Evolutionary conservation across 2,329 filamentous ascomycete genomes (phyloP), one percentile per base, ranked within the genome.

Genomic region (Ophiostoma sp.): DNA sequence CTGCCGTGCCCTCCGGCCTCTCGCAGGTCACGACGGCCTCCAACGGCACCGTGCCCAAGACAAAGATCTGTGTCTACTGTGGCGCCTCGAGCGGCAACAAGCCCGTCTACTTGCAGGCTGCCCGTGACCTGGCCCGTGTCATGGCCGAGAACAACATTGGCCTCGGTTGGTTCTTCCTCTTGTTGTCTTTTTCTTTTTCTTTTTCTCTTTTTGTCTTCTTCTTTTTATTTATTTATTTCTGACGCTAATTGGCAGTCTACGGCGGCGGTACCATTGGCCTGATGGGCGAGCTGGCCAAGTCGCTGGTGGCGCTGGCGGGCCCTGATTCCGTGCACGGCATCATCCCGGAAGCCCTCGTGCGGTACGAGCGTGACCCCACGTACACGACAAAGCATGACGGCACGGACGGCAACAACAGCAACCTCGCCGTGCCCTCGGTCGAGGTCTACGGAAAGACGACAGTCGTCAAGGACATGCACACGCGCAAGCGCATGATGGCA

Each of bases 391-490:
- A 27, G 27, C 27, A 27, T 27, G 27, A 27, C 27, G 27, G 27
- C 27, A 11, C 18, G 38, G 36, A 36, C 16, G n/a, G 38, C 16
- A 41, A 49, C n/a, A 7, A 9, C 41, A 42, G n/a, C 45, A 66
- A 38, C 47, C 83, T 88, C 66, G 80, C 84, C 11, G 79, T 90
- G 8, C 87, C 90, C 65, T 86, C 89, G 69, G 83, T 87, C 76
- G 75, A 79, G 4, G 78, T 87, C 4, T 99, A 92, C 76, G 95
- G 95, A 9, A 82, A 84, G 60, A 97, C 93, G 12, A 97, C 93
- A 0, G 87, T 97, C 8, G 95, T 98, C 41, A 84, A 87, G 73
- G 93, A 97, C 77, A 99, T 99, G 95, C 95, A 99, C 80, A 93
- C 92, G 58, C 87, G 95, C 72, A 99, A 99, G 82, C 87, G 90